Evolutionary conservation across 805 yeast genomes (phyloP), one percentile per base, ranked within the genome.

Genomic region (Ogataea neopini): DNA sequence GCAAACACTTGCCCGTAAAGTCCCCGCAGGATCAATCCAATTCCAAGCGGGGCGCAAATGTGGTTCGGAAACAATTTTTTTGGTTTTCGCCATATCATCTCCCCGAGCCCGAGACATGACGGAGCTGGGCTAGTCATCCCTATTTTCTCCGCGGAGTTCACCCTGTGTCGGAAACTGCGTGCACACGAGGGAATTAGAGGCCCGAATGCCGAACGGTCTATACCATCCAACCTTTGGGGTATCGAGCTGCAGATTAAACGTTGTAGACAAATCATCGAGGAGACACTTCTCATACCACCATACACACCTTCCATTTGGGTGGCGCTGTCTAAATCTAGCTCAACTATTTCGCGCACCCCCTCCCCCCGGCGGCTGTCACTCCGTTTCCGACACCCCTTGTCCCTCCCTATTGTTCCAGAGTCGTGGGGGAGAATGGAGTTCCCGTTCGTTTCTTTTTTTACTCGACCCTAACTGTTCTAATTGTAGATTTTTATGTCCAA

Each of bases 331-430:
- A 22, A 22, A 22, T 8, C 25, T n/a, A n/a, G n/a, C n/a, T n/a
- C n/a, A n/a, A n/a, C n/a, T n/a, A n/a, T n/a, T 22, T 22, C 25
- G 25, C 38, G 19, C 40, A 28, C 30, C 30, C 14, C n/a, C 10
- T 22, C 32, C 41, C 41, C 20, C 41, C 32, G 32, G 32, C 41
- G 40, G 32, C 40, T 37, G 40, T 37, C 32, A 23, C 33, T 39
- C 33, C 33, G 33, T 39, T 39, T 39, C 42, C 42, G 42, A 39
- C 42, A 39, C 42, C 42, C 42, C 42, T 39, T 18, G 42, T 39
- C 42, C 42, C 42, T 39, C 42, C 42, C 25, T 39, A 39, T 39
- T 39, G 42, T 39, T 39, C 42, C 42, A 26, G 33, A 39, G 42
- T 22, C 42, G 42, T 39, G 42, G 42, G 42, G 42, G 34, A 39